Evolutionary conservation across 2,329 filamentous ascomycete genomes (phyloP).

Genomic region (Geosmithia flava): DNA sequence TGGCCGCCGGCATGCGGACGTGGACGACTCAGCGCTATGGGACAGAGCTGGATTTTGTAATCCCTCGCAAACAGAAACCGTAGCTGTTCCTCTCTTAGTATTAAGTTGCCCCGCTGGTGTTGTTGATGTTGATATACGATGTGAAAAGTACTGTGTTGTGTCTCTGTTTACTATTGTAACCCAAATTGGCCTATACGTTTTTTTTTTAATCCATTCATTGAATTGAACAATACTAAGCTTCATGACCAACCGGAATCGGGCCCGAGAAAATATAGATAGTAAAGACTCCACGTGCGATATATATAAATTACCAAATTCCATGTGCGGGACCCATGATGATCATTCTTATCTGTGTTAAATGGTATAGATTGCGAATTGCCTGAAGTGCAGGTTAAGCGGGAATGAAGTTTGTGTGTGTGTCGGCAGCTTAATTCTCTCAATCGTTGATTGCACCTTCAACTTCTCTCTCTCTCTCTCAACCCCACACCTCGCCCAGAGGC

Average conservation of each 20-base stretch:
- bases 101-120: too few species aligned
- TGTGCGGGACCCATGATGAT: not conserved
- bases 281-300: too few species aligned
- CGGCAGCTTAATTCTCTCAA: not conserved
- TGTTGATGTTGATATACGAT: not conserved
- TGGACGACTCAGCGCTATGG: slow-evolving; percentile 24
- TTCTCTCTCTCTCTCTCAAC: not conserved
- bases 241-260: too few species aligned
- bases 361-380: not conserved
- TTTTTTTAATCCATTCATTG: too few species aligned
- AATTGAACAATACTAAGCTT: not conserved
- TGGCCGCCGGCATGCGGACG: slow-evolving; percentile 22
- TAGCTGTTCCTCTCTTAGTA: too few species aligned
- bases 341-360: not conserved
- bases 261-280: too few species aligned
- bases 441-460: not conserved
- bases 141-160: not conserved
- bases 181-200: too few species aligned
- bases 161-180: not conserved
- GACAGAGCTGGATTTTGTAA: slow-evolving; percentile 5
- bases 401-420: not conserved
- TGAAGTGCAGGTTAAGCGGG: not conserved
- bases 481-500: not conserved
- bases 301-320: not conserved
- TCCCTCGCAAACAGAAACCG: not conserved